These are phyloP conservation scores for Aciculosporium take DNA, from an alignment of 2,329 filamentous ascomycete species.

Conservation along the genomic window DNA sequence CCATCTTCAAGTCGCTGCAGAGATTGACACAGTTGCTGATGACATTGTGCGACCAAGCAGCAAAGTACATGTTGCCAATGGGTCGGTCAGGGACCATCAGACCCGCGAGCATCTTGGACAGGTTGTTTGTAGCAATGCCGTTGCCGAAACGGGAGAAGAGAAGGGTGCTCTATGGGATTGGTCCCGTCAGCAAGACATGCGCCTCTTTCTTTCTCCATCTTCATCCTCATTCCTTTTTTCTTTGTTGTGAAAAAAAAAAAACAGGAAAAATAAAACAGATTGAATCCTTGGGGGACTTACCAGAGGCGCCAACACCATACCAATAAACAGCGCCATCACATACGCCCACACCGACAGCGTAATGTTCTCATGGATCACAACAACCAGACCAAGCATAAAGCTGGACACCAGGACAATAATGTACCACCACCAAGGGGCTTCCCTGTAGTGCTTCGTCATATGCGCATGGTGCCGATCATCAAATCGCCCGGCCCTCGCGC, in stretches of 20 bases:
- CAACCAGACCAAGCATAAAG: conserved; percentile 21
- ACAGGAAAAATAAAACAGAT: no score
- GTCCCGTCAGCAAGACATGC: no score
- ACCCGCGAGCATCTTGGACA: conserved; percentile 43
- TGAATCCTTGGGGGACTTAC: conserved; percentile 1
- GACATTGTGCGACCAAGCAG: conserved; percentile 43
- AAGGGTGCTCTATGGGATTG: conserved; percentile 28
- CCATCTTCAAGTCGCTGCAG: conserved; percentile 41
- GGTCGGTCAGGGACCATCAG: conserved; percentile 35
- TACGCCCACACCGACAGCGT: conserved; percentile 24
- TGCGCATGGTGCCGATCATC: conserved; percentile 37
- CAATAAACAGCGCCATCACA: conserved; percentile 19
- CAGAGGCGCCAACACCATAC: conserved; percentile 3
- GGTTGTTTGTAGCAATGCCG: conserved; percentile 28
- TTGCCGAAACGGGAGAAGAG: conserved; percentile 39
- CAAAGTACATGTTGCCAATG: conserved; percentile 44
- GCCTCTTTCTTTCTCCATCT: no score
- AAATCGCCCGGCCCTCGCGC: conserved; percentile 17
- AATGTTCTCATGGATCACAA: conserved; percentile 20
- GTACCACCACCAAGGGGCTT: conserved; percentile 26
- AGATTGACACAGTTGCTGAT: conserved; percentile 35
- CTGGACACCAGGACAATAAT: conserved; percentile 15
- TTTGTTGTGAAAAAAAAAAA: neutral
- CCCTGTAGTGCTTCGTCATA: conserved; percentile 39
- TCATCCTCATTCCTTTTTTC: neutral